Conservation (phyloP, 345 rosid species). For the Toxicodendron radicans region DNA sequence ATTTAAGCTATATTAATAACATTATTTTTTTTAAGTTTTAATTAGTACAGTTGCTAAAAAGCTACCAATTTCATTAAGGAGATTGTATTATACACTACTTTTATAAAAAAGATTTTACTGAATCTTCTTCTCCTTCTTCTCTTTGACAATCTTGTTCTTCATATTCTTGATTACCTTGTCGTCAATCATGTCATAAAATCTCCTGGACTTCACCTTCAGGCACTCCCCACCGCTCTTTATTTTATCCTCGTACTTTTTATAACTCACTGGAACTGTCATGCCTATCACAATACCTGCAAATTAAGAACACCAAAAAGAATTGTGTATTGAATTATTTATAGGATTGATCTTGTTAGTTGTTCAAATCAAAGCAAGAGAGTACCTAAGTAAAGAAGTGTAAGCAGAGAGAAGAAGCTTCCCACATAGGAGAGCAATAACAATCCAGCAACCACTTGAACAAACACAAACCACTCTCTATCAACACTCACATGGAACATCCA, state of each 20-base stretch:
- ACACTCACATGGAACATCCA: slow-evolving; percentile 46
- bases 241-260: slow-evolving; percentile 31
- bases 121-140: slow-evolving; percentile 25
- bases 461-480: slow-evolving; percentile 37
- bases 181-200: slow-evolving; percentile 24
- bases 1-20: neutral
- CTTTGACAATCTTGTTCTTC: slow-evolving; percentile 23
- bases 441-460: slow-evolving; percentile 29
- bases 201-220: slow-evolving; percentile 20
- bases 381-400: slow-evolving; percentile 34
- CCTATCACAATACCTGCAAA: slow-evolving; percentile 31
- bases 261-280: slow-evolving; percentile 37
- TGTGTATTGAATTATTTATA: neutral
- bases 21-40: neutral
- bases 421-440: slow-evolving; percentile 35
- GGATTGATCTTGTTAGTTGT: neutral
- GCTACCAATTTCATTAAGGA: no score
- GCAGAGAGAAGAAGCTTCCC: slow-evolving; percentile 31
- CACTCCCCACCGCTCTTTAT: slow-evolving; percentile 22
- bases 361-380: neutral
- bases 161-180: slow-evolving; percentile 29
- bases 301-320: neutral
- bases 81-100: no score
- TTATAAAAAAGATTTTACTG: slow-evolving; percentile 10
- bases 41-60: neutral